Evolutionary conservation across 768 basidiomycete genomes (phyloP).

Genomic region (Lentinula raphanica): DNA sequence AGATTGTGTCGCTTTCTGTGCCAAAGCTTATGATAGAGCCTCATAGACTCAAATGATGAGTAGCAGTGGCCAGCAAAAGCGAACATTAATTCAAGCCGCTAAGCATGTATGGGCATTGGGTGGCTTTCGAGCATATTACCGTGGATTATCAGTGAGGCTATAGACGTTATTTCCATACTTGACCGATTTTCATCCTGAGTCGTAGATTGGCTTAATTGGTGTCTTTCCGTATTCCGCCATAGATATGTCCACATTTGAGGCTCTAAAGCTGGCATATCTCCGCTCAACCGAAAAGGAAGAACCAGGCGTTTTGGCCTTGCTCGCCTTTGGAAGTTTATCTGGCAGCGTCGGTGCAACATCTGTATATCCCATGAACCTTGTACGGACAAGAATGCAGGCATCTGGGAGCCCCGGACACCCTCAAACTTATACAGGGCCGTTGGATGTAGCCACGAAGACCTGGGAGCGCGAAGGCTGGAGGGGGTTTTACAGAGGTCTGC

Average conservation of each 20-base stretch:
- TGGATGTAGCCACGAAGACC: conserved; percentile 79
- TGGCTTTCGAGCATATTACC: conserved; percentile 80
- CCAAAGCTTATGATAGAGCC: conserved; percentile 1
- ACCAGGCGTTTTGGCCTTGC: conserved; percentile 79
- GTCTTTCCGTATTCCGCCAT: conserved; percentile 98
- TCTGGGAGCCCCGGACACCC: conserved; percentile 96
- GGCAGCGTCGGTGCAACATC: conserved; percentile 91
- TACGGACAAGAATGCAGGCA: conserved; percentile 92
- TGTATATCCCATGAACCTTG: conserved; percentile 88
- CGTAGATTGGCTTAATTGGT: conserved; percentile 86
- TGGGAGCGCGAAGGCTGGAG: conserved; percentile 85
- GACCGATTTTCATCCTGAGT: conserved; percentile 6
- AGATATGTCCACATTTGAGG: conserved; percentile 97
- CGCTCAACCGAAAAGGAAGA: conserved; percentile 85
- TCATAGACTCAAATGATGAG: conserved; percentile 94
- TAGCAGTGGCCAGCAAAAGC: conserved; percentile 54
- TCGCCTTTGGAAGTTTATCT: conserved; percentile 89
- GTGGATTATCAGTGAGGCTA: conserved; percentile 73
- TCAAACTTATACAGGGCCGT: conserved; percentile 80
- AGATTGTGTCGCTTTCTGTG: neutral
- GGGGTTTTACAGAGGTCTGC: conserved; percentile 89
- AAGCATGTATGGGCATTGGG: conserved; percentile 75
- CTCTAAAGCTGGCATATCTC: conserved; percentile 86
- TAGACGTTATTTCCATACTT: neutral
- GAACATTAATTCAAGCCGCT: conserved; percentile 56